Conservation (phyloP, 768 basidiomycete genomes). For the Suillus sp. region DNA sequence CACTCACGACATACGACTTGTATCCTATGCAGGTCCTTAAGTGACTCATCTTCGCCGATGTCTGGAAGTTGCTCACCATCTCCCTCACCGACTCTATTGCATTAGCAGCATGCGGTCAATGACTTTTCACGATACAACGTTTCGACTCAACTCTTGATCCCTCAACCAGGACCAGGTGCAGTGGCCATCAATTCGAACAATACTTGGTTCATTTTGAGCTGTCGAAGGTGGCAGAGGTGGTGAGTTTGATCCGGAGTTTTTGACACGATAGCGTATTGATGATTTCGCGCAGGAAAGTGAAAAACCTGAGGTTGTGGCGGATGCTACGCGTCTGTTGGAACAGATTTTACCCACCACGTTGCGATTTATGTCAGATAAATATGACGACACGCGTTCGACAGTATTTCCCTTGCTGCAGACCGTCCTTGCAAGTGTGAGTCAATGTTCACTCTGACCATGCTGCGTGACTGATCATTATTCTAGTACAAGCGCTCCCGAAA, state of each 20-base stretch:
- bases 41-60: conserved; percentile 59
- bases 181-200: too few species aligned
- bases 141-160: neutral
- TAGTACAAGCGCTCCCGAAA: too few species aligned
- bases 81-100: conserved; percentile 37
- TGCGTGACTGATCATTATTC: conserved; percentile 14
- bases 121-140: conserved; percentile 20
- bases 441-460: neutral
- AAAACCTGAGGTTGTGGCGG: conserved; percentile 58
- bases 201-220: too few species aligned
- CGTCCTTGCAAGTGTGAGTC: conserved; percentile 66
- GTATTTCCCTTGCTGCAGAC: too few species aligned
- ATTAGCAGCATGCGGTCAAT: conserved; percentile 13
- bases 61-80: conserved; percentile 60
- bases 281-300: conserved; percentile 51
- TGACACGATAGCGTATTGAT: conserved; percentile 10
- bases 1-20: conserved; percentile 83
- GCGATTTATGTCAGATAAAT: conserved; percentile 86
- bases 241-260: conserved; percentile 30
- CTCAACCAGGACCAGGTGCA: too few species aligned
- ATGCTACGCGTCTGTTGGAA: conserved; percentile 63
- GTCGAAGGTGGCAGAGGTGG: conserved; percentile 73
- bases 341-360: conserved; percentile 84
- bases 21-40: conserved; percentile 51
- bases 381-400: conserved; percentile 88